A percentile compares a stretch with the other conserved stretches of the same genome.
Evolutionary conservation across 108 stramenopile species (phyloP).

Genomic region (Nitzschia palea): DNA sequence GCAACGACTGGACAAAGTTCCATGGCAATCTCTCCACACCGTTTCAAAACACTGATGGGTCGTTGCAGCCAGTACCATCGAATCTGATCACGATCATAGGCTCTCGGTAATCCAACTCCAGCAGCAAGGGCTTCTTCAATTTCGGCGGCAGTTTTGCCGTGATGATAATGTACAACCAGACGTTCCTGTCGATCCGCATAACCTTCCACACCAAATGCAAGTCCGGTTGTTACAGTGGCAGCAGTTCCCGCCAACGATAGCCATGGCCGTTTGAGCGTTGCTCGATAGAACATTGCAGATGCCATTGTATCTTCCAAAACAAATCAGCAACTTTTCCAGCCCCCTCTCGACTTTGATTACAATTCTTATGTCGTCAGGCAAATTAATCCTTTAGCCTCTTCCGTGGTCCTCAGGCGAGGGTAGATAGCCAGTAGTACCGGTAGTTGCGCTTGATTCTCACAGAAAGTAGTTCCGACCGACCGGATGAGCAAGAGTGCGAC

Average conservation of each 20-base stretch:
- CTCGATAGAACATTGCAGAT: neutral
- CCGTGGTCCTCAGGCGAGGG: neutral
- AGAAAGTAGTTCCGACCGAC: too few relatives aligned
- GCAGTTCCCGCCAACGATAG: neutral
- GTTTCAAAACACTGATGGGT: conserved; percentile 55
- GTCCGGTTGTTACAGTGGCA: neutral
- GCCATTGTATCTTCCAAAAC: neutral
- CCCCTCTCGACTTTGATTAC: neutral
- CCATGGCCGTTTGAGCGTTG: conserved; percentile 13
- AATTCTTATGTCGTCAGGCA: neutral
- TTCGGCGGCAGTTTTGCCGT: neutral
- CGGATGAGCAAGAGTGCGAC: too few relatives aligned
- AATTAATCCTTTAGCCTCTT: neutral
- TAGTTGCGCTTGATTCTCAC: too few relatives aligned
- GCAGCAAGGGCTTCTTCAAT: neutral
- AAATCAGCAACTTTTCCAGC: neutral
- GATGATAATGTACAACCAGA: neutral
- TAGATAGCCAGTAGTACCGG: neutral
- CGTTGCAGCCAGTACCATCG: conserved; percentile 66
- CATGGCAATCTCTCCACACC: conserved; percentile 44
- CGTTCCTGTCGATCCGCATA: conserved; percentile 14
- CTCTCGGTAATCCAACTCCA: conserved; percentile 34
- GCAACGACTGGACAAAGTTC: conserved; percentile 51
- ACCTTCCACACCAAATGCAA: conserved; percentile 4
- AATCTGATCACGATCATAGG: conserved; percentile 62